Evolutionary conservation across 78 protist genomes (phyloP), one percentile per base, ranked within the genome.

Genomic region (Tieghemostelium lacteum): DNA sequence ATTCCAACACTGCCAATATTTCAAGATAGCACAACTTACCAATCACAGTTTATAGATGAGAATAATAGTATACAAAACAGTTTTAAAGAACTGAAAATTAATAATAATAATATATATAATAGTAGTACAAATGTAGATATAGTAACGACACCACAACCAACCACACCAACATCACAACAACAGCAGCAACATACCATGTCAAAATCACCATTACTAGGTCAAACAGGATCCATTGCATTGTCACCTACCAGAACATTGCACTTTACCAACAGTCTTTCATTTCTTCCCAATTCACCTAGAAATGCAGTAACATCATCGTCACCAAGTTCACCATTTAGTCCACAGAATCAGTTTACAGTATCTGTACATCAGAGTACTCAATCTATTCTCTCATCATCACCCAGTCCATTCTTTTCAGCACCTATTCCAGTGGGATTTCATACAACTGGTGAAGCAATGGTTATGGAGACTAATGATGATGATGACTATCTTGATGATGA

Each of bases 241-340:
- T 78, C 88, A 22, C 88, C 88, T 55, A 31, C 60, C 10, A 45
- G 88, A 29, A n/a, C n/a, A n/a, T n/a, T n/a, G n/a, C n/a, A n/a
- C n/a, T 49, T 66, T 55, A 78, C 76, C 19, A 67, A 55, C 29
- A 26, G 73, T 33, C 40, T 78, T 12, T 54, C 76, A 40, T 78
- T 78, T 72, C 66, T 66, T 29, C 88, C 88, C 2, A 78, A 67
- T 28, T 71, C 77, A 29, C 88, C 88, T 26, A 57, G 76, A 45
- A 78, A 71, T 39, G 42, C 37, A 16, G 20, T 75, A 0, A 65
- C 28, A 10, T 24, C 58, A 14, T 57, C 88, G 20, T 74, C 85
- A 14, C 88, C 88, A 36, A 55, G 67, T 0, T 64, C 76, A 54
- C 88, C 88, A n/a, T 78, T 78, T 55, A 78, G 88, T 12, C 88